Evolutionary conservation across 2,329 filamentous ascomycete genomes (phyloP).

Genomic region (Cordyceps fumosorosea): DNA sequence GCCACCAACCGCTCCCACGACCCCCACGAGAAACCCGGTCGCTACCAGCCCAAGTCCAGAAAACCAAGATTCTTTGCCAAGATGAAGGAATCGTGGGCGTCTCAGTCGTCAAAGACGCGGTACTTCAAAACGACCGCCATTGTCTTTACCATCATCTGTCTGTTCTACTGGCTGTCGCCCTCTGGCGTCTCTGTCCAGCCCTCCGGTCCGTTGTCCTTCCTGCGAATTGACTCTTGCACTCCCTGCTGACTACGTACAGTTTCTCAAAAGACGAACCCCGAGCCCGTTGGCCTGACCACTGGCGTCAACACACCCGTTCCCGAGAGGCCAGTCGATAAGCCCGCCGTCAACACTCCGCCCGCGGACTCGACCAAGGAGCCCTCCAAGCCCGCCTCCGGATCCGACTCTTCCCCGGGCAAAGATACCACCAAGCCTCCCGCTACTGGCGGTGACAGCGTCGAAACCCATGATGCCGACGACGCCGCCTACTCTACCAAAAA

Average conservation of each 20-base stretch:
- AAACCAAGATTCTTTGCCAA: constrained; percentile 44
- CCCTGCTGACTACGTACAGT: not conserved
- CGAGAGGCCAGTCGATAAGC: not conserved
- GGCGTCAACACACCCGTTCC: constrained; percentile 9
- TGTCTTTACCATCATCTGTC: constrained; percentile 50
- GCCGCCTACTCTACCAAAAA: constrained; percentile 60
- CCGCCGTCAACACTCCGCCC: not conserved
- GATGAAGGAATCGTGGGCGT: constrained; percentile 52
- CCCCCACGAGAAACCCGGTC: constrained; percentile 58
- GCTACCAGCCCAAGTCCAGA: constrained; percentile 46
- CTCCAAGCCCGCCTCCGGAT: constrained; percentile 8
- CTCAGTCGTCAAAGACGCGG: constrained; percentile 58
- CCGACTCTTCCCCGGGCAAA: not conserved
- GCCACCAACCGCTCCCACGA: constrained; percentile 47
- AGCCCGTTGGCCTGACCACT: constrained; percentile 11
- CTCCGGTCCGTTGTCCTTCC: not conserved
- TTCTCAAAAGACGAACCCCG: constrained; percentile 7
- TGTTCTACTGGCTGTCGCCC: constrained; percentile 60
- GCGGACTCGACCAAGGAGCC: not conserved
- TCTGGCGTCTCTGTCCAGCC: constrained; percentile 45
- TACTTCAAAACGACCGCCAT: constrained; percentile 61
- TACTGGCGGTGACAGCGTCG: constrained; percentile 38
- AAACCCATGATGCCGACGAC: constrained; percentile 41
- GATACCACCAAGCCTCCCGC: constrained; percentile 7
- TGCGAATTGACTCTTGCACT: not conserved